Conservation (phyloP, 1,284 basidiomycete genomes). For the Cryptococcus sp. region DNA sequence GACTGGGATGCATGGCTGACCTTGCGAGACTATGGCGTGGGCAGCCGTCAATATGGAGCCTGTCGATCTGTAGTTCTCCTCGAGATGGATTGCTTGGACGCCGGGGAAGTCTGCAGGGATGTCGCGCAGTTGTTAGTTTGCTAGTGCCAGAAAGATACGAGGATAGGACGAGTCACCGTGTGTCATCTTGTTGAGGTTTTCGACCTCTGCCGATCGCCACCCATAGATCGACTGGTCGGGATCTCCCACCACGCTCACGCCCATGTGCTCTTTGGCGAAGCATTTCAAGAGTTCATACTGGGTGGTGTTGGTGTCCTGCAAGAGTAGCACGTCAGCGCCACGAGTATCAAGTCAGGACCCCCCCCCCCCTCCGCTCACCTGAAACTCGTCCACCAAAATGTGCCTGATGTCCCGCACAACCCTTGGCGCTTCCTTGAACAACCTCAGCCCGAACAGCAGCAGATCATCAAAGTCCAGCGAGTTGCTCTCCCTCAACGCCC, state of each 20-base stretch:
- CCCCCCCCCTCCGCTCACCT: conserved; percentile 50
- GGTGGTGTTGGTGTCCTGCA: conserved; percentile 79
- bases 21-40: conserved; percentile 76
- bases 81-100: conserved; percentile 68
- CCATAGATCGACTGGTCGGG: conserved; percentile 92
- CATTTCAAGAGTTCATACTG: conserved; percentile 80
- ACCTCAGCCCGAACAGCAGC: conserved; percentile 68
- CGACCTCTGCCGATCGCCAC: conserved; percentile 80
- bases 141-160: too few relatives aligned
- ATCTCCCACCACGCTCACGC: conserved; percentile 83
- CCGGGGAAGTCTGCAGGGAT: conserved; percentile 59
- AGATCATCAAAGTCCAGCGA: conserved; percentile 89
- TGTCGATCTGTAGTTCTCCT: conserved; percentile 86
- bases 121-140: neutral
- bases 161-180: conserved; percentile 53
- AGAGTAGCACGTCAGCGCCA: too few relatives aligned
- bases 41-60: conserved; percentile 71
- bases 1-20: conserved; percentile 46
- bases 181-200: conserved; percentile 73
- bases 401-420: conserved; percentile 66
- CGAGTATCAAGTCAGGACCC: too few relatives aligned
- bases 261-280: conserved; percentile 59
- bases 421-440: conserved; percentile 60
- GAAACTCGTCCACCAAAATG: conserved; percentile 88
- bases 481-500: conserved; percentile 60